Conservation (phyloP, 352 stramenopile species). For the Thalassiosira livingstoniorum region DNA sequence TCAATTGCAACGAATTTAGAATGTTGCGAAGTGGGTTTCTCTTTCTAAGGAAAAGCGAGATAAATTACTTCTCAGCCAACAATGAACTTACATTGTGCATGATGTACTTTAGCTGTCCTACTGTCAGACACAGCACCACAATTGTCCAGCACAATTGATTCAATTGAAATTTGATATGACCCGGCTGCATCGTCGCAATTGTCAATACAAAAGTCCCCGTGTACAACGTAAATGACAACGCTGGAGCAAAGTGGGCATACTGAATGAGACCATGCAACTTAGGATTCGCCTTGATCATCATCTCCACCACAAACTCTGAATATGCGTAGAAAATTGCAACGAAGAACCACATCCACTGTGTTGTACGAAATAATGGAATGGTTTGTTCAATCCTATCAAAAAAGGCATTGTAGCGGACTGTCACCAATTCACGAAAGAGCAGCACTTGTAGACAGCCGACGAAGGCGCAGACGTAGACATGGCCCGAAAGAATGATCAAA, state of each 20-base stretch:
- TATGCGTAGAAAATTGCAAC: constrained; percentile 97
- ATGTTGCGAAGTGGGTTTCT: too few relatives aligned
- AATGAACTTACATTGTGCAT: too few relatives aligned
- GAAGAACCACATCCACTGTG: constrained; percentile 98
- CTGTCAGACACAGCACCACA: constrained; percentile 92
- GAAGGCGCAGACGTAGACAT: constrained; percentile 86
- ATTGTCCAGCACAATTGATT: constrained; percentile 97
- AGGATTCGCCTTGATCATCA: constrained; percentile 77
- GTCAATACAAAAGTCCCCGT: constrained; percentile 95
- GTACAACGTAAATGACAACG: constrained; percentile 94
- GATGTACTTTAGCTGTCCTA: constrained; percentile 97
- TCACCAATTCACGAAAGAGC: constrained; percentile 97
- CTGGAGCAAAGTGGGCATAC: constrained; percentile 91
- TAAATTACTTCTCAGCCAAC: too few relatives aligned
- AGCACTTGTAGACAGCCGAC: constrained; percentile 89
- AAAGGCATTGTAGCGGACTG: constrained; percentile 96
- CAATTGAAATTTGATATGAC: constrained; percentile 95
- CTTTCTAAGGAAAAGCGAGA: too few relatives aligned
- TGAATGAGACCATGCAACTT: constrained; percentile 77
- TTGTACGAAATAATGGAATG: constrained; percentile 97
- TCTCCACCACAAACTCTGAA: constrained; percentile 78
- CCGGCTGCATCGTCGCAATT: constrained; percentile 92
- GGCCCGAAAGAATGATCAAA: constrained; percentile 70
- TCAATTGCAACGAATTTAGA: too few relatives aligned
- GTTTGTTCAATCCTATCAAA: constrained; percentile 93